Base-by-base conservation (phyloP, 345 rosid genomes). In the Kernera saxatilis region DNA sequence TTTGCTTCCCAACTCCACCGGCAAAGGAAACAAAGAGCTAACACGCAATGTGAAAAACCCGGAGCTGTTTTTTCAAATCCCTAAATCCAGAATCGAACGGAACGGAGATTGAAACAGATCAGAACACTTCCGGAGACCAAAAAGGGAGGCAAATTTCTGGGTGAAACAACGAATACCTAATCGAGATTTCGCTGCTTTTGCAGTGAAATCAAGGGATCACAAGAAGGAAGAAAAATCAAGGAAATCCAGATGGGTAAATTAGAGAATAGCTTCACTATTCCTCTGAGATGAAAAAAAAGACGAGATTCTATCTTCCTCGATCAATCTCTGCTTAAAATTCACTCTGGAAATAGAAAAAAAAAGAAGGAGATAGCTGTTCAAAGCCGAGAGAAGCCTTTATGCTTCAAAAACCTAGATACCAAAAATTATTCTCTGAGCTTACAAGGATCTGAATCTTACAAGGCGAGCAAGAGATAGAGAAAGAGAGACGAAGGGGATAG, bases 371-470 rank as follows among this genome's bases (percentile, higher is more conserved):
- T 0, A 36, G 41, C 7, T 35, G 4, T 65, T 56, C 2, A 5
- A 66, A 67, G 39, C 13, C 15, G 27, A 23, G 58, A 45, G 46
- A 73, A 66, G 77, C 35, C 9, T 65, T 55, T 7, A 54, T 23
- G 49, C 45, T 53, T 45, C 41, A 36, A n/a, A 40, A 60, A 50
- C 50, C 39, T 26, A 52, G 12, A 18, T 10, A 5, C 21, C 12
- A n/a, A 55, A 21, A 37, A 13, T n/a, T 15, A 30, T 22, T 32
- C 12, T 63, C 4, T 23, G 56, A 43, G 56, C 45, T 63, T 15
- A 26, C 15, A 66, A 74, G 60, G 69, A 73, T 73, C 66, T 73
- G 71, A 59, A 67, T 49, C 78, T 74, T 51, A 55, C 32, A 51
- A 29, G 33, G 27, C 27, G 57, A 64, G 35, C 7, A 2, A 32